These are phyloP conservation scores for Apiospora sp. DNA, from an alignment of 2,329 filamentous ascomycete genomes.

Conservation along the genomic window DNA sequence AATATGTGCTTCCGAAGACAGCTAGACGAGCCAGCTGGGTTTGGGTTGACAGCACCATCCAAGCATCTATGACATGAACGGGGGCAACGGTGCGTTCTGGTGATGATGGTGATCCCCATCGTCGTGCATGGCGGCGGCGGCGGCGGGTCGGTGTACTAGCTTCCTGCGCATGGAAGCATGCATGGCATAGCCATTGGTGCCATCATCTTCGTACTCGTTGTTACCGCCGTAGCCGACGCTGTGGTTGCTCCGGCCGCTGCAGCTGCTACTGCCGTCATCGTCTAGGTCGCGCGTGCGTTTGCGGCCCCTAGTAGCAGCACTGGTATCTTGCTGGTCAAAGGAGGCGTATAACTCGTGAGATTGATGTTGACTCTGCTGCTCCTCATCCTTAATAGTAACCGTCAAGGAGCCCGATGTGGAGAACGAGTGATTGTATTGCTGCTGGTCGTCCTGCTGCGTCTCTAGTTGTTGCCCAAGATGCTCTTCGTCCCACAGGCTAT, in stretches of 20 bases:
- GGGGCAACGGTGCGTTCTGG: background rate
- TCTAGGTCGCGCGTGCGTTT: slow-evolving; percentile 4
- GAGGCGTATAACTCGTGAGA: background rate
- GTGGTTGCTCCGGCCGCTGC: background rate
- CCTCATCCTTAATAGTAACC: background rate
- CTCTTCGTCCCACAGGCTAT: background rate
- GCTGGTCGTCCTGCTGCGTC: background rate
- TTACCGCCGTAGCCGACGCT: background rate
- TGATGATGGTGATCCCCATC: background rate
- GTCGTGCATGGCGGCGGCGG: background rate
- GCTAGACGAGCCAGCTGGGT: background rate
- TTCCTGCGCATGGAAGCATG: slow-evolving; percentile 10
- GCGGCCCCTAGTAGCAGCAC: background rate
- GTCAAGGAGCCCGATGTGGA: background rate
- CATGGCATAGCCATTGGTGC: slow-evolving; percentile 3
- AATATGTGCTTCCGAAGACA: background rate
- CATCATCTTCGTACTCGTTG: background rate
- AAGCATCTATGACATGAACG: background rate
- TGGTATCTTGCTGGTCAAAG: background rate
- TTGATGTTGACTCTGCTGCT: background rate
- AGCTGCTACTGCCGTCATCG: background rate
- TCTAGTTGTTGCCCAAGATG: background rate
- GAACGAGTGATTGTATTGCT: background rate
- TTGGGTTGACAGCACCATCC: background rate
- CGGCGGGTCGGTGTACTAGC: background rate